phyloP scores from a whole-genome alignment of 495 filamentous ascomycete genomes.

The Cercophora samala region DNA sequence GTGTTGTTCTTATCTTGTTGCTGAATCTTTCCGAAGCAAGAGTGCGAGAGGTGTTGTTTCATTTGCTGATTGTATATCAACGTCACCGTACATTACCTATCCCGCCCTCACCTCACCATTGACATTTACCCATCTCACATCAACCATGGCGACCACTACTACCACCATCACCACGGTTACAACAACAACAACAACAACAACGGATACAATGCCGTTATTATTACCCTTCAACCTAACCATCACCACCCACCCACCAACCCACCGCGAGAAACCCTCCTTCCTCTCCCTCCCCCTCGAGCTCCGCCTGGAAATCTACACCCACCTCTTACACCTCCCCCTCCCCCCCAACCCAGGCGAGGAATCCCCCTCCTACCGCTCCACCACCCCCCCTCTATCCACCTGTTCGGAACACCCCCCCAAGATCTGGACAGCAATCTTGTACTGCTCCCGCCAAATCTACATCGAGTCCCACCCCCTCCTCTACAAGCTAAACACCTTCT shows the following conservation, averaged over 20 bases:
- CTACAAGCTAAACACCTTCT: constrained; percentile 4
- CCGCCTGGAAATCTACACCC: constrained; percentile 48
- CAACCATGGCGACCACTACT: background rate
- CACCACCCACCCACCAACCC: constrained; percentile 6
- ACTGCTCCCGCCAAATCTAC: constrained; percentile 1
- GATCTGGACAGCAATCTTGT: background rate
- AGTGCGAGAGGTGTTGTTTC: background rate
- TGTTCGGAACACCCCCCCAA: constrained; percentile 9
- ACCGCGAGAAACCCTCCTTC: constrained; percentile 30
- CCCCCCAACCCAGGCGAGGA: constrained; percentile 7
- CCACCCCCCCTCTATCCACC: background rate
- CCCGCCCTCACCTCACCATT: background rate
- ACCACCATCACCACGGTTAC: background rate
- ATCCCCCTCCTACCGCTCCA: constrained; percentile 12
- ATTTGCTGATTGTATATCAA: background rate
- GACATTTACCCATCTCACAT: background rate
- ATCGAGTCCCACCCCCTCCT: background rate
- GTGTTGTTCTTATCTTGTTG: background rate
- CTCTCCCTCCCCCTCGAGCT: constrained; percentile 50
- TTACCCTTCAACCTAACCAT: background rate
- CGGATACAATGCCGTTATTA: no score
- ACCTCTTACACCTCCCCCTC: constrained; percentile 41
- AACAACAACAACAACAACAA: no score
- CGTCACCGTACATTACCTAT: background rate
- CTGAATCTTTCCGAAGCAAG: background rate